A percentile compares a stretch with the other conserved stretches of the same genome.
These are phyloP conservation scores for Potentilla sterilis DNA, from an alignment of 306 rosid genomes.

Conservation along the genomic window DNA sequence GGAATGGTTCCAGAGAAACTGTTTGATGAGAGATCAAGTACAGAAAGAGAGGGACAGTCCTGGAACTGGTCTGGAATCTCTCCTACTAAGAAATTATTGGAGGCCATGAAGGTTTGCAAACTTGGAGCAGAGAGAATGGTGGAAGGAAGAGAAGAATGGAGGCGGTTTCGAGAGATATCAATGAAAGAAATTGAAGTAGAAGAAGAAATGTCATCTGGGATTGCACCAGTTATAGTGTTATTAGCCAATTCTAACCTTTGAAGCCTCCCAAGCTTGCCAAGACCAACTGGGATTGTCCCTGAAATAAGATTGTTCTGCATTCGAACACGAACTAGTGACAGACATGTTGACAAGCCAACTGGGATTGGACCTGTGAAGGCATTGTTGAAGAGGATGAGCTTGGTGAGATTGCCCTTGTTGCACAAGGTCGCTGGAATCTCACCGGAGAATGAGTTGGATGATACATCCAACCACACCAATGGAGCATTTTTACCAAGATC, in stretches of 20 bases:
- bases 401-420: conserved; percentile 75
- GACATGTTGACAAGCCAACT: conserved; percentile 51
- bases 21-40: conserved; percentile 84
- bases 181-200: conserved; percentile 90
- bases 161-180: conserved; percentile 70
- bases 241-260: conserved; percentile 92
- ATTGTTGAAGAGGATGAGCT: conserved; percentile 94
- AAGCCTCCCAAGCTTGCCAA: conserved; percentile 83
- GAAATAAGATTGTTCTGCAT: conserved; percentile 82
- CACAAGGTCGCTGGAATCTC: conserved; percentile 74
- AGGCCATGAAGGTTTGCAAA: conserved; percentile 70
- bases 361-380: conserved; percentile 79
- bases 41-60: conserved; percentile 80
- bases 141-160: conserved; percentile 81
- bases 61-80: conserved; percentile 81
- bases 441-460: conserved; percentile 81
- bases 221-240: conserved; percentile 75
- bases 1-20: conserved; percentile 71
- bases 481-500: conserved; percentile 77
- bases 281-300: conserved; percentile 70
- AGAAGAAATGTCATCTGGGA: conserved; percentile 73
- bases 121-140: conserved; percentile 72
- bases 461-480: conserved; percentile 82
- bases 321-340: conserved; percentile 80
- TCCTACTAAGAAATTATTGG: conserved; percentile 69